Evolutionary conservation across 106 monocot genomes (phyloP), one percentile per base, ranked within the genome.

Genomic region (Acanthochlamys bracteata): DNA sequence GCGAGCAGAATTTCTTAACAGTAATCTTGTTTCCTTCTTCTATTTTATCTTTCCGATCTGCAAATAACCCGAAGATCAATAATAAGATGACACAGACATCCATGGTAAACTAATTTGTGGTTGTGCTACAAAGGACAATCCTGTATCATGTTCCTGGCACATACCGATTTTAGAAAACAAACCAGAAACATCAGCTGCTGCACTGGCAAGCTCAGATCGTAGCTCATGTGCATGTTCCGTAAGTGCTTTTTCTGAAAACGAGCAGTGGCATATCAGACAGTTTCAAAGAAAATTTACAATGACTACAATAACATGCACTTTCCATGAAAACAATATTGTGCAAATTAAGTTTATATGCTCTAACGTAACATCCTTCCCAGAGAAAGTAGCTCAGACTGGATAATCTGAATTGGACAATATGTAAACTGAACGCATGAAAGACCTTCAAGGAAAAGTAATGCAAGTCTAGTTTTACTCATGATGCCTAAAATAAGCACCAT

Each of bases 161-260:
- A 9, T 14, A 91, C 91, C 91, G 68, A 91, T 83, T 71, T 91
- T 91, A 26, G 75, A 67, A 61, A 86, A 91, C 69, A 91, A 81
- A 20, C 78, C 83, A 76, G 73, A 79, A 51, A 91, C 57, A 76
- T 91, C 91, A 8, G 73, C 61, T 55, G 77, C 75, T 54, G 91
- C 76, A 74, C 69, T 78, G 53, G 80, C 86, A 42, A 91, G 75
- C 53, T 84, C 83, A 3, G 78, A 79, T 55, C 83, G 72, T 62
- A 91, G 91, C 41, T 75, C 80, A 42, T 60, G 53, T 9, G 86
- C 78, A 76, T 67, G 68, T 15, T 84, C 76, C 66, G 74, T 69
- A 63, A 91, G 78, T 24, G 71, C 66, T 69, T 78, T 86, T 55
- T 91, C 86, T 91, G 83, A 43, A 70, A 73, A 43, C 17, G 41